Evolutionary conservation across 2,329 filamentous ascomycete species (phyloP), one percentile per base, ranked within the genome.

Genomic region (Aciculosporium take): DNA sequence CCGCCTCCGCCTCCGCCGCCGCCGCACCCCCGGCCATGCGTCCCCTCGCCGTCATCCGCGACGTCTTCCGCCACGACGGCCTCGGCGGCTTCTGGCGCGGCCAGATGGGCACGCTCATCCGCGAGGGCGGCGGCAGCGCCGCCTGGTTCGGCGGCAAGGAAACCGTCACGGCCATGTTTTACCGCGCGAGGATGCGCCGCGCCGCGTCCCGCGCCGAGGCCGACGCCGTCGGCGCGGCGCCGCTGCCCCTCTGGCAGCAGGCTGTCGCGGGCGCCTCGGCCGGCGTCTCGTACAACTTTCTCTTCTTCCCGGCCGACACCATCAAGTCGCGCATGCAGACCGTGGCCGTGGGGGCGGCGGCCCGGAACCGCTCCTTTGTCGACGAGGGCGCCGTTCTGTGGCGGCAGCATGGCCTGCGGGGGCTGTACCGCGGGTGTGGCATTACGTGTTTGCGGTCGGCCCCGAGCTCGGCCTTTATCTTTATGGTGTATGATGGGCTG

Each of bases 261-360:
- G 85, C 93, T 55, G 58, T 85, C 17, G 84, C 88, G 1, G 89
- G 89, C 32, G 89, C 89, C 3, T 76, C 79, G 7, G 91, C 89
- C 3, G 91, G 91, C 40, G 84, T 95, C 66, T 80, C 79, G 28
- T 98, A 98, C 65, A 98, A 98, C 59, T 96, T 96, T 57, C 66
- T 94, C 18, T 95, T 96, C 68, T 98, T 91, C 59, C 91, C 91
- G 0, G 91, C 91, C 38, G 91, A 98, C 59, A 98, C 91, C 1
- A 82, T 98, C 67, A 98, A 98, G 65, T 93, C 84, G 15, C 79
- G 89, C 37, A 94, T 98, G 80, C 91, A 98, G 64, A 98, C 91
- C 0, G 74, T 82, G 40, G 81, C 87, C 5, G 67, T 85, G 33
- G 73, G 71, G 25, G 66, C 68, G 7, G 63, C 67, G 18, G 66